phyloP scores from a whole-genome alignment of 371 early-diverging fungal species.

The Mucor irregularis region DNA sequence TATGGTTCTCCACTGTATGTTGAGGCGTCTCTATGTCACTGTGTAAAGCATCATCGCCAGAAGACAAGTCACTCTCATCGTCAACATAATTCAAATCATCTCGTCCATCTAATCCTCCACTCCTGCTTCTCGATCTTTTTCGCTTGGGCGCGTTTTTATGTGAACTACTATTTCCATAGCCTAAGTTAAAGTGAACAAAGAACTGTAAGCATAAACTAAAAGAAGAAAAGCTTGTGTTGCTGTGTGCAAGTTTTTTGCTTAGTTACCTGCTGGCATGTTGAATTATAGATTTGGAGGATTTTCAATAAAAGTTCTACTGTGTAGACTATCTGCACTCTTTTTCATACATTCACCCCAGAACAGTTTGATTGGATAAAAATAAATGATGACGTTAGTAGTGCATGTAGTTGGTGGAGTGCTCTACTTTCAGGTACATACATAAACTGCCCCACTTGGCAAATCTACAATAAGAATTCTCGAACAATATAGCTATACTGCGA shows the following conservation, averaged over 20 bases:
- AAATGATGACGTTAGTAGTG: no score
- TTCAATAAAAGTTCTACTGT: no score
- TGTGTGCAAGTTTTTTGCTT: not conserved
- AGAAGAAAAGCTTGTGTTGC: no score
- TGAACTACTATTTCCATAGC: not conserved
- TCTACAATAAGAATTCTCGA: no score
- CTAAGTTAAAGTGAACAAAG: constrained; percentile 1
- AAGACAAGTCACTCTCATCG: constrained; percentile 29
- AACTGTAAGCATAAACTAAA: no score
- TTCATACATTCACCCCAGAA: no score
- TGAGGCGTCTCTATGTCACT: constrained; percentile 14
- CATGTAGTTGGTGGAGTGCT: no score
- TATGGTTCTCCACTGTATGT: not conserved
- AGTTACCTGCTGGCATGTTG: constrained; percentile 17
- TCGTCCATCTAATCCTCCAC: constrained; percentile 21
- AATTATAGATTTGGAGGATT: not conserved
- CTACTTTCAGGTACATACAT: no score
- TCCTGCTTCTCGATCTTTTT: constrained; percentile 28
- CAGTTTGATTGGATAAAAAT: no score
- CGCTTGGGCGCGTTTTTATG: constrained; percentile 20
- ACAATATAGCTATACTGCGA: no score
- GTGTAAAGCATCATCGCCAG: constrained; percentile 21
- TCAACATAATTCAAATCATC: constrained; percentile 30
- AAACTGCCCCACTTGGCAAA: no score
- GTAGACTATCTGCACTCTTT: no score